Conservation (phyloP, 352 stramenopile species). For the Globisporangium sylvaticum region DNA sequence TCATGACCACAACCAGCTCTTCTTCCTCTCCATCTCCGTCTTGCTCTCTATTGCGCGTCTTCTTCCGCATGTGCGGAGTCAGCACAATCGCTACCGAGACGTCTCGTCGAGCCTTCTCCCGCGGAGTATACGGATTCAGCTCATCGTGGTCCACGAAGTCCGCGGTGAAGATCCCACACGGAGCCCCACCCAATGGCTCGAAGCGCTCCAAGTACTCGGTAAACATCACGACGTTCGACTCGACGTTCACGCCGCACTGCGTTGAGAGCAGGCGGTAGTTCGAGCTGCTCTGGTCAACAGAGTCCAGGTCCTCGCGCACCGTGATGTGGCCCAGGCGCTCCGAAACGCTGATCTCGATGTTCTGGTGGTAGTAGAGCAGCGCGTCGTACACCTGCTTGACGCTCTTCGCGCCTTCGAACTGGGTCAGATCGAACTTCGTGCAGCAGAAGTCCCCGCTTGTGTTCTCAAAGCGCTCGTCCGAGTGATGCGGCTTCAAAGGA, state of each 20-base stretch:
- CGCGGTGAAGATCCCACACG: background rate
- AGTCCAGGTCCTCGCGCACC: background rate
- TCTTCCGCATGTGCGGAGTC: background rate
- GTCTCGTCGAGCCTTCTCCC: constrained; percentile 3
- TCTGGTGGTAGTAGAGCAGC: background rate
- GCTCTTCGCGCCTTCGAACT: background rate
- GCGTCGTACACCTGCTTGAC: background rate
- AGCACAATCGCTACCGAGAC: constrained; percentile 10
- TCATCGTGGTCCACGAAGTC: no score
- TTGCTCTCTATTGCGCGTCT: background rate
- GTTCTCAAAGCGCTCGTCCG: background rate
- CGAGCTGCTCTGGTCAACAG: background rate
- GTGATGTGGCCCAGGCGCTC: background rate
- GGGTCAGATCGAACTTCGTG: background rate
- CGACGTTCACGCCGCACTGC: background rate
- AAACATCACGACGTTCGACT: background rate
- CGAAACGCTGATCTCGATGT: background rate
- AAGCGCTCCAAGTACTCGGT: no score
- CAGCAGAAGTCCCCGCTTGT: background rate
- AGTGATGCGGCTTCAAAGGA: background rate
- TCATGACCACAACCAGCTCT: background rate
- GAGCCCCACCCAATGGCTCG: background rate
- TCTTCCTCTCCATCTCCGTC: background rate
- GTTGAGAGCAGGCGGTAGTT: background rate
- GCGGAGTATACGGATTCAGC: no score